phyloP scores from a whole-genome alignment of 306 rosid genomes.

The Dryas drummondii region DNA sequence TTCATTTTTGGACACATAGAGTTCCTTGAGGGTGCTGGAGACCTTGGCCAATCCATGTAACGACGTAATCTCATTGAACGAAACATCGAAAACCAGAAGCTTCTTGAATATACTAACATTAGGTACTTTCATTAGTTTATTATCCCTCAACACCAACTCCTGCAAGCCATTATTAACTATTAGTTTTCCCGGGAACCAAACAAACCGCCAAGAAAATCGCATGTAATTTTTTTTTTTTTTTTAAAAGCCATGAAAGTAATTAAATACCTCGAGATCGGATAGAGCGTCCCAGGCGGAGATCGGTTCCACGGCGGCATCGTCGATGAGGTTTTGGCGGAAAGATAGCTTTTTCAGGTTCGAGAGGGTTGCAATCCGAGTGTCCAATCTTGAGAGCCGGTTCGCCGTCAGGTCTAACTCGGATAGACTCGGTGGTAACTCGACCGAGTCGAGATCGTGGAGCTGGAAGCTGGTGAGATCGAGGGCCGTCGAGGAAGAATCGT shows the following conservation, averaged over 20 bases:
- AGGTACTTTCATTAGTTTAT: conserved; percentile 65
- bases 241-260: too few relatives aligned
- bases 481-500: conserved; percentile 52
- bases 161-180: conserved; percentile 20
- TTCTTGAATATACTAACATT: conserved; percentile 63
- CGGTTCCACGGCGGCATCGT: conserved; percentile 57
- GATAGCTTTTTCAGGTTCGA: conserved; percentile 75
- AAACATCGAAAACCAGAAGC: conserved; percentile 76
- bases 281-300: conserved; percentile 67
- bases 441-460: conserved; percentile 76
- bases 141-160: conserved; percentile 86
- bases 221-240: too few relatives aligned
- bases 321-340: conserved; percentile 78
- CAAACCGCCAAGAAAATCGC: not conserved
- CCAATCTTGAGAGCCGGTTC: conserved; percentile 72
- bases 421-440: conserved; percentile 62
- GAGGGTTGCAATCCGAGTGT: conserved; percentile 71
- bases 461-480: conserved; percentile 84
- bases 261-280: conserved; percentile 57
- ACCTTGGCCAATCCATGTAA: conserved; percentile 62
- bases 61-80: conserved; percentile 76
- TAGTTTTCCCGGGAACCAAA: conserved; percentile 10
- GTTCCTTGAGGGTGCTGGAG: conserved; percentile 65
- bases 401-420: conserved; percentile 89
- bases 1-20: conserved; percentile 87